Evolutionary conservation across 2,329 filamentous ascomycete genomes (phyloP), one percentile per base, ranked within the genome.

Genomic region (Domatiomyces catenatus): DNA sequence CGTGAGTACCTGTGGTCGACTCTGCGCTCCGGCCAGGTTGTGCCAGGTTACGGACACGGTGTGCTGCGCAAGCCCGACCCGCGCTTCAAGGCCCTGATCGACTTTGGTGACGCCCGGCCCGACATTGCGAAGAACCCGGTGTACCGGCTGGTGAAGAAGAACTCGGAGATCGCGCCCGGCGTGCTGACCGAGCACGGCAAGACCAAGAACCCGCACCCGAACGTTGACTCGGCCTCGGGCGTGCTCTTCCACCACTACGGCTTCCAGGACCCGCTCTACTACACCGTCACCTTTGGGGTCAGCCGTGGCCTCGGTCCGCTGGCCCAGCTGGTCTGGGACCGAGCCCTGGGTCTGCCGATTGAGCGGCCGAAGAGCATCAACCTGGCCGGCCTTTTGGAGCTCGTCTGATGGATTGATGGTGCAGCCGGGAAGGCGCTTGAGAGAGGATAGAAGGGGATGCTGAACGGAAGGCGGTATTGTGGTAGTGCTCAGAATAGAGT

Each of bases 351-450:
- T 49, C 73, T 96, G 64, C 92, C 92, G 8, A 98, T 98, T 63
- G 92, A 98, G 80, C 77, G 90, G 55, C 92, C 92, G 47, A 98
- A 98, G 84, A 94, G 86, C 69, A 94, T 96, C 66, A 92, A 94
- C 70, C 74, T 98, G 50, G 76, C 86, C 67, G 90, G 90, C 8
- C 71, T 98, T 59, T 71, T 94, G 59, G 83, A 89, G 67, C 66
- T 78, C 63, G 77, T 24, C 22, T 24, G 22, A 24, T 6, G 3
- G 22, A 24, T 24, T 3, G 22, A 24, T 24, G 22, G 22, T 24
- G 22, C 6, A 24, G 22, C 22, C 22, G 22, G 22, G 22, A 3
- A 3, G 22, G 22, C 22, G 22, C 22, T 24, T 6, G 6, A 24
- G 22, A 24, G 22, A 24, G 22, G 22, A 24, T 24, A 24, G 22